Conservation (phyloP, 805 yeast species). For the Teunomyces aglyptinius region DNA sequence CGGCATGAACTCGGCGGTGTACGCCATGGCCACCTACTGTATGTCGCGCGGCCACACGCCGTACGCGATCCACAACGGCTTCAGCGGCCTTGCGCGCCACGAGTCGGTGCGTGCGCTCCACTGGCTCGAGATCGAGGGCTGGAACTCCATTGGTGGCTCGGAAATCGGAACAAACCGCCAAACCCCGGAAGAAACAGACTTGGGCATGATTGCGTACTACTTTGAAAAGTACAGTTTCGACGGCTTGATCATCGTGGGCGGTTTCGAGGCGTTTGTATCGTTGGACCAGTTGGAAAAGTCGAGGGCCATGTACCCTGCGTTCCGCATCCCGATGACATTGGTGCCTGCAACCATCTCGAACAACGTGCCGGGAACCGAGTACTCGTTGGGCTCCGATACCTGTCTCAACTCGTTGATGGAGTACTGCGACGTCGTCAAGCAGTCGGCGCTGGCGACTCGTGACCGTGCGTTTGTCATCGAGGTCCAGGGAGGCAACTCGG, state of each 20-base stretch:
- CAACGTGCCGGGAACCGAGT: conserved; percentile 98
- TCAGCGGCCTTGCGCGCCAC: conserved; percentile 86
- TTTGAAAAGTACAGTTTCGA: conserved; percentile 86
- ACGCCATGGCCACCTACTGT: conserved; percentile 88
- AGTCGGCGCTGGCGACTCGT: conserved; percentile 91
- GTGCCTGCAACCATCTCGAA: conserved; percentile 96
- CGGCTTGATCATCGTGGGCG: conserved; percentile 90
- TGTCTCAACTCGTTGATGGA: conserved; percentile 87
- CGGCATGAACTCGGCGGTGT: conserved; percentile 88
- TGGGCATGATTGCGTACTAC: conserved; percentile 90
- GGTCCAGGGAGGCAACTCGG: conserved; percentile 97
- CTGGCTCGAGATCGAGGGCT: conserved; percentile 86
- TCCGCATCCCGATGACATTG: conserved; percentile 90
- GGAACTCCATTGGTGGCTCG: conserved; percentile 91
- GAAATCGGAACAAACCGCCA: conserved; percentile 95
- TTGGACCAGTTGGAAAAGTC: conserved; percentile 79
- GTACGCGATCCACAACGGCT: conserved; percentile 91
- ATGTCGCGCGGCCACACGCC: conserved; percentile 87
- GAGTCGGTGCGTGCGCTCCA: conserved; percentile 72
- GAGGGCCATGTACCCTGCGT: conserved; percentile 77
- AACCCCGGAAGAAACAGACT: conserved; percentile 71
- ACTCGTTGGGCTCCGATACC: conserved; percentile 92
- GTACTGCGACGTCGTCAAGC: conserved; percentile 94
- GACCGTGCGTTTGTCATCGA: conserved; percentile 94
- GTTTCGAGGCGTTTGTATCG: conserved; percentile 93